Base-by-base conservation (phyloP, 345 rosid species). In the Moricandia arvensis region DNA sequence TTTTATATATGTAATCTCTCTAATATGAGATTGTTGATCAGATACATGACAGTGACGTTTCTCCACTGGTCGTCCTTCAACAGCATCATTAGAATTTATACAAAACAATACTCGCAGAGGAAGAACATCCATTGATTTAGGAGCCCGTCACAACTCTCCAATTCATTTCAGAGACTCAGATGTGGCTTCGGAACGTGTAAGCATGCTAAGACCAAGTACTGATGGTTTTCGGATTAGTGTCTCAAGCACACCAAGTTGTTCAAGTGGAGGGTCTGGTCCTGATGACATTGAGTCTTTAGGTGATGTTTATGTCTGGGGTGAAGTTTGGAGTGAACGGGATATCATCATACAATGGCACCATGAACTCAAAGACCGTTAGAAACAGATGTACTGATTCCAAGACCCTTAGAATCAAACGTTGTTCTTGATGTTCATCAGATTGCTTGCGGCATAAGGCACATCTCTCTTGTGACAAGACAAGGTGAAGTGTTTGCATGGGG, bases 401-500 rank as follows among this genome's bases (percentile, higher is more conserved):
- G 81, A 66, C 91, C 96, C 21, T 78, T 94, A 35, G 97, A 94
- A 79, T 90, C 98, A 45, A 85, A 86, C 75, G 93, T 94, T 43
- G 98, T 94, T 79, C 95, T 94, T 59, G 98, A 94, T 83, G 97
- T 94, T 84, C 98, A 87, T 66, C 97, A 91, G 82, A 94, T 94
- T 82, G 83, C 95, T 68, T 90, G 93, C 35, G 98, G 98, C 12
- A 83, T 77, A 57, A 84, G 93, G 29, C 98, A 94, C 66, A 69
- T 90, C 38, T 89, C 96, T 68, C 97, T 91, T 59, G 93, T 94
- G 66, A 94, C 98, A 5, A 91, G 89, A 80, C 98, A 94, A 82
- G 98, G 98, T 11, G 97, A 94, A 81, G 93, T 92, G 34, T 94
- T 92, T 82, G 88, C 98, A 12, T 94, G 98, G 98, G 98, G 97